Percentiles rank a stretch among this genome's conserved stretches.
Evolutionary conservation across 495 filamentous ascomycete genomes (phyloP).

Genomic region (Delitschia confertaspora): DNA sequence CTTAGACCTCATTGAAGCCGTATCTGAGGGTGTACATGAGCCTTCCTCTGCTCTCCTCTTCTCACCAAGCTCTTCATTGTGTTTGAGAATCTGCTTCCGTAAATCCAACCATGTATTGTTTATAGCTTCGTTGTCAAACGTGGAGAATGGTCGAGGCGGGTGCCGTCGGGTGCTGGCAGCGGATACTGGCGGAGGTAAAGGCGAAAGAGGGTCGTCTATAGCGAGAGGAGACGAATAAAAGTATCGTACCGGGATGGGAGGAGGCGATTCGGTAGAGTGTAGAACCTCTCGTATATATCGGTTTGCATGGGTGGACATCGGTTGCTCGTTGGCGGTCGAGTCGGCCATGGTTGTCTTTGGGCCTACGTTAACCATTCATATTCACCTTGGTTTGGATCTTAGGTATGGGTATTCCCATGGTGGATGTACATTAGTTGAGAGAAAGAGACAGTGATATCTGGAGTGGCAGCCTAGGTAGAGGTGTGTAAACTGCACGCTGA

Average conservation of each 20-base stretch:
- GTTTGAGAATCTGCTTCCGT: slow-evolving; percentile 32
- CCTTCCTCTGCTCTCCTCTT: slow-evolving; percentile 14
- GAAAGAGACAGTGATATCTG: too few relatives aligned
- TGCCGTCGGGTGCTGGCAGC: slow-evolving; percentile 20
- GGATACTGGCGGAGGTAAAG: slow-evolving; percentile 33
- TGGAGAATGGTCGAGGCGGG: slow-evolving; percentile 37
- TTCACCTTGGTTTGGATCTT: too few relatives aligned
- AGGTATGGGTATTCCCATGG: too few relatives aligned
- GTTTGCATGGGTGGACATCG: slow-evolving; percentile 21
- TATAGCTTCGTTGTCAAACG: slow-evolving; percentile 35
- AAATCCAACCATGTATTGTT: slow-evolving; percentile 37
- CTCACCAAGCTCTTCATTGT: slow-evolving; percentile 30
- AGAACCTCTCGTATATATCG: slow-evolving; percentile 33
- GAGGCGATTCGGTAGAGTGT: slow-evolving; percentile 32
- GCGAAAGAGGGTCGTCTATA: slow-evolving; percentile 39
- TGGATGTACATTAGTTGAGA: too few relatives aligned
- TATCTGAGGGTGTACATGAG: slow-evolving; percentile 10
- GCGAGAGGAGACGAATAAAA: slow-evolving; percentile 36
- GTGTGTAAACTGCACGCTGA: too few relatives aligned
- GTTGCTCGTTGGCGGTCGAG: slow-evolving; percentile 1
- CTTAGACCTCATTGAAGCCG: slow-evolving; percentile 14
- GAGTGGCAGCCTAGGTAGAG: too few relatives aligned
- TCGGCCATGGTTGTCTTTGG: slow-evolving; percentile 11
- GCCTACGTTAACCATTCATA: too few relatives aligned
- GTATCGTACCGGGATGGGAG: slow-evolving; percentile 33